A percentile compares a stretch with the other conserved stretches of the same genome.
phyloP scores from a whole-genome alignment of 169 alveolate species.

The Cryptosporidium muris region DNA sequence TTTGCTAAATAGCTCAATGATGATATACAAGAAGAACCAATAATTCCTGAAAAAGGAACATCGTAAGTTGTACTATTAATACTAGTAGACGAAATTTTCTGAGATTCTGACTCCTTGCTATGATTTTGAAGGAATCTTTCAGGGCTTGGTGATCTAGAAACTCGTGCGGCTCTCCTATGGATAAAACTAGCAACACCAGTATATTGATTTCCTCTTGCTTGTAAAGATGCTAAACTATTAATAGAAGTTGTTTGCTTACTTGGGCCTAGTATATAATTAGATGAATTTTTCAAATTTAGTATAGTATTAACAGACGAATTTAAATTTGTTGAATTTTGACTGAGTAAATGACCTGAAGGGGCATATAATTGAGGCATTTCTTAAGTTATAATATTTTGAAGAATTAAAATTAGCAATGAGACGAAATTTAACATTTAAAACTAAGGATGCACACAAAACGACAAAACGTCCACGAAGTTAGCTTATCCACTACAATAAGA shows the following conservation, averaged over 20 bases:
- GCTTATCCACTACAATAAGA: neutral
- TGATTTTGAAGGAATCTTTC: slow-evolving; percentile 7
- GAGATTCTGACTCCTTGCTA: neutral
- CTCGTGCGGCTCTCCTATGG: slow-evolving; percentile 67
- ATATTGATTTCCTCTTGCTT: slow-evolving; percentile 28
- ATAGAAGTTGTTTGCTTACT: slow-evolving; percentile 60
- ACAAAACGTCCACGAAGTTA: slow-evolving; percentile 65
- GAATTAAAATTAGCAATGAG: too few relatives aligned
- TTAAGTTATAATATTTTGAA: too few relatives aligned
- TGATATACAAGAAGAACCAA: slow-evolving; percentile 3
- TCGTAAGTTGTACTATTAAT: neutral
- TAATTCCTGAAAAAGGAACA: neutral
- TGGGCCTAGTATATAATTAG: slow-evolving; percentile 63
- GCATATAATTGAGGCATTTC: too few relatives aligned
- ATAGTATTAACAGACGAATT: neutral
- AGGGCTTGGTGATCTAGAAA: slow-evolving; percentile 69
- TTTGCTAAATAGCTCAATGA: neutral
- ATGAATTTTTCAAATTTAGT: slow-evolving; percentile 3
- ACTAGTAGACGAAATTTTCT: neutral
- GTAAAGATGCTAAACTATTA: slow-evolving; percentile 20
- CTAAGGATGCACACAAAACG: neutral
- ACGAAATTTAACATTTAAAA: too few relatives aligned
- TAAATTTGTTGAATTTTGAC: neutral
- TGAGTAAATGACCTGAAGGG: too few relatives aligned
- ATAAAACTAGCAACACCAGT: slow-evolving; percentile 42